Conservation (phyloP, 768 basidiomycete genomes). For the Hypholoma sublateritium region DNA sequence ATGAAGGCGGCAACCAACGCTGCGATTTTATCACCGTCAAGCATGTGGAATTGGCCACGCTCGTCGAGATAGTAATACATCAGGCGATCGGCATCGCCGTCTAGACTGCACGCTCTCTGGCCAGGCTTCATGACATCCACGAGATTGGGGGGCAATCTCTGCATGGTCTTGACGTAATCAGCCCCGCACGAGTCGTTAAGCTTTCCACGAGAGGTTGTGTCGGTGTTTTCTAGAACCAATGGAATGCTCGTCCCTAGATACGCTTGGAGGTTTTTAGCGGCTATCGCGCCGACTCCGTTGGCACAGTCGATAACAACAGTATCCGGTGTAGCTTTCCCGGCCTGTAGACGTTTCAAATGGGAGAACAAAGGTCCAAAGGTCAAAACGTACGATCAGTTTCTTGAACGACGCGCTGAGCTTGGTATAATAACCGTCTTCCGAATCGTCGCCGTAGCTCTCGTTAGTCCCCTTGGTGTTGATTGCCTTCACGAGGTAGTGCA, state of each 20-base stretch:
- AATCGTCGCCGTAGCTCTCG: constrained; percentile 78
- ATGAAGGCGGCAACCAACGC: constrained; percentile 92
- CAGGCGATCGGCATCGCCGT: constrained; percentile 96
- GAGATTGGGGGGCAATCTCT: constrained; percentile 82
- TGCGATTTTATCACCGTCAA: constrained; percentile 99
- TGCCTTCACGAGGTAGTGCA: constrained; percentile 91
- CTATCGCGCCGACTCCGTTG: constrained; percentile 91
- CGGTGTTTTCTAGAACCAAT: constrained; percentile 69
- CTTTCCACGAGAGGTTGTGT: constrained; percentile 60
- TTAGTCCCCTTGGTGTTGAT: constrained; percentile 84
- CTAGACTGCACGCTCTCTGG: constrained; percentile 88
- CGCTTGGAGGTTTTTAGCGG: constrained; percentile 59
- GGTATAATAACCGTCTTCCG: constrained; percentile 78
- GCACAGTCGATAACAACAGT: constrained; percentile 92
- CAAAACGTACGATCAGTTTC: constrained; percentile 73
- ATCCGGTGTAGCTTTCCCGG: constrained; percentile 53
- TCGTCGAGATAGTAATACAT: constrained; percentile 94
- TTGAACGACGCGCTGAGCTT: constrained; percentile 85
- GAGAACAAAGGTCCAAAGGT: background rate
- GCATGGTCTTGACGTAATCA: constrained; percentile 94
- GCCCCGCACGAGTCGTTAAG: constrained; percentile 92
- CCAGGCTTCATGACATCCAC: constrained; percentile 60
- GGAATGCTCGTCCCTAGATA: constrained; percentile 62
- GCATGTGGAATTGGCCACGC: constrained; percentile 76
- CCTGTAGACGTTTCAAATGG: constrained; percentile 34